Evolutionary conservation across 306 rosid genomes (phyloP), one percentile per base, ranked within the genome.

Genomic region (Cicer judaicum): DNA sequence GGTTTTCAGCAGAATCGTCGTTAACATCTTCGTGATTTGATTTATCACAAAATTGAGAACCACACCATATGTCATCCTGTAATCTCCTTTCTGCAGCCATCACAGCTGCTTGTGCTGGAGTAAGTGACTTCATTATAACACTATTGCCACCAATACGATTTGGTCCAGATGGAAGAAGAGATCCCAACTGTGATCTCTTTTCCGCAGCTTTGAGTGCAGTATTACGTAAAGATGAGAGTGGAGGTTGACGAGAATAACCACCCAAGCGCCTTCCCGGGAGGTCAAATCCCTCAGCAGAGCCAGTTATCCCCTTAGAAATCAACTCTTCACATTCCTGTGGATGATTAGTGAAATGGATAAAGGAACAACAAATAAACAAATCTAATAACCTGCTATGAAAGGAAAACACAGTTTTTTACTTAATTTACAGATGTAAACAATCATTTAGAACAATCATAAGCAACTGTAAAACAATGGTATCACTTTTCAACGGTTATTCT

Each of bases 31-130:
- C 89, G 41, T 75, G 77, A 40, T 69, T 88, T 1, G 78, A 75
- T 80, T 78, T 74, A 80, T 81, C 88, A 59, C 77, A 71, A 77
- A 87, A 85, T 73, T 78, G 87, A 74, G 98, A 91, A 75, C 86
- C 96, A 82, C 98, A 93, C 97, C 98, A 93, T 60, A 91, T 67
- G 29, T 93, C 98, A 85, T 93, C 98, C 77, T 93, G 98, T 21
- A 88, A 82, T 83, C 98, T 89, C 83, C 97, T 86, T 80, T 91
- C 97, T 29, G 97, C 96, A 76, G 97, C 98, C 97, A 94, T 94
- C 29, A 93, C 98, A 74, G 98, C 98, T 52, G 98, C 98, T 88
- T 91, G 98, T 52, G 83, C 80, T 6, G 97, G 98, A 84, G 85
- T 94, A 61, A 94, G 91, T 48, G 90, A 93, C 55, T 38, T 72